phyloP scores from a whole-genome alignment of 345 rosid species.

The Gossypium ekmanianum region DNA sequence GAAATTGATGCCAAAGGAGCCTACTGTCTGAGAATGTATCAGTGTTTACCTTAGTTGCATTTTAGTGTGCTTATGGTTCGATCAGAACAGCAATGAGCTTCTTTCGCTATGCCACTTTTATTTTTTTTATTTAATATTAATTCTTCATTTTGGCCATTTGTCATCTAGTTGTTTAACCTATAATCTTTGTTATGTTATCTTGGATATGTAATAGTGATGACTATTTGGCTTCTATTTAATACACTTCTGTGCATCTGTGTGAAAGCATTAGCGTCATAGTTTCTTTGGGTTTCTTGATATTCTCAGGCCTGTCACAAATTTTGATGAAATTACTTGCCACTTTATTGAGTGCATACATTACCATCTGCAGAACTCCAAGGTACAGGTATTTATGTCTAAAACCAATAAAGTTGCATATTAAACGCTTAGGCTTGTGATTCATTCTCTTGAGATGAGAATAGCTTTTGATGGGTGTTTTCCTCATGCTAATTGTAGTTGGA shows the following conservation, averaged over 20 bases:
- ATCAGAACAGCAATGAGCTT: not conserved
- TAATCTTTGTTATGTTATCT: not conserved
- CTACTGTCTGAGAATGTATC: not conserved
- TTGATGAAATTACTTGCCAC: conserved; percentile 85
- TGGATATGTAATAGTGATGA: not conserved
- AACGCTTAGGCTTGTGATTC: not conserved
- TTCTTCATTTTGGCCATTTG: not conserved
- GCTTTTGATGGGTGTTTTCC: conserved; percentile 7
- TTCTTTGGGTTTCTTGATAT: conserved; percentile 2
- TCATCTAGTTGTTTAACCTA: not conserved
- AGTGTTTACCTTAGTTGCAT: not conserved
- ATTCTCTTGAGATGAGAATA: not conserved
- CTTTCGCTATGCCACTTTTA: not conserved
- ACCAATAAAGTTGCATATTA: not conserved
- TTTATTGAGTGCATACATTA: conserved; percentile 77
- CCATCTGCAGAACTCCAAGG: conserved; percentile 50
- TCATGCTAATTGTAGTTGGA: conserved; percentile 28
- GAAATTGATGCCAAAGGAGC: not conserved
- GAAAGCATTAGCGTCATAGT: not conserved
- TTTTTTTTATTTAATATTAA: not conserved
- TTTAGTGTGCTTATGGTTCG: not conserved
- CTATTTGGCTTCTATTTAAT: not conserved
- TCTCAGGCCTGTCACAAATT: conserved; percentile 69
- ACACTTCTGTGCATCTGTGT: not conserved
- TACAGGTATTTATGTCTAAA: conserved; percentile 40